A percentile compares a stretch with the other conserved stretches of the same genome.
Conservation (phyloP, 495 filamentous ascomycete genomes). For the Choiromyces venosus region DNA sequence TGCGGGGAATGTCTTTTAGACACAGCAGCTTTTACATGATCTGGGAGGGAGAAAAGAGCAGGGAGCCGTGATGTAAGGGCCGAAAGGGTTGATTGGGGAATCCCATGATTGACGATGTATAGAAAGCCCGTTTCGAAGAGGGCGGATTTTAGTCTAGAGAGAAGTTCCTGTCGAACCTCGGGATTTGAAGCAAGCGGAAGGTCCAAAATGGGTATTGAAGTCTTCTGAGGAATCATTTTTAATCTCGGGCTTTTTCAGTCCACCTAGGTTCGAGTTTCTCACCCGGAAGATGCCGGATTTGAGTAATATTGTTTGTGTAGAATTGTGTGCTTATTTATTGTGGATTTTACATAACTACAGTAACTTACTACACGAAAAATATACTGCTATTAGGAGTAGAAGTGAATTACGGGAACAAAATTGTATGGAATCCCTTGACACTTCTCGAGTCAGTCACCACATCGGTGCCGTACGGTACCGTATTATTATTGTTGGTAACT, state of each 20-base stretch:
- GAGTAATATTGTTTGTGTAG: too few relatives aligned
- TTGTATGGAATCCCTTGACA: neutral
- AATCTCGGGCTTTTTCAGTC: neutral
- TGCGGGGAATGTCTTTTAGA: slow-evolving; percentile 51
- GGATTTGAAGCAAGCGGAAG: slow-evolving; percentile 44
- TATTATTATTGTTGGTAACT: too few relatives aligned
- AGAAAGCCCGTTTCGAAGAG: slow-evolving; percentile 52
- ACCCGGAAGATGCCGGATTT: neutral
- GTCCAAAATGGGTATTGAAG: slow-evolving; percentile 48
- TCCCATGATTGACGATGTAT: slow-evolving; percentile 51
- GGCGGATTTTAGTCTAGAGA: slow-evolving; percentile 47
- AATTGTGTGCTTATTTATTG: too few relatives aligned
- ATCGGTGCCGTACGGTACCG: neutral
- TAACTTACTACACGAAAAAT: too few relatives aligned
- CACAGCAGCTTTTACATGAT: slow-evolving; percentile 44
- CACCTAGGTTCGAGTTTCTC: neutral
- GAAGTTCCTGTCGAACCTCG: slow-evolving; percentile 34
- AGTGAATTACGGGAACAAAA: too few relatives aligned
- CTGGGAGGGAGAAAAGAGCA: slow-evolving; percentile 46
- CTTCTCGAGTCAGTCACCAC: neutral
- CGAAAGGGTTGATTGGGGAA: slow-evolving; percentile 43
- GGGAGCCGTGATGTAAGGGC: slow-evolving; percentile 46
- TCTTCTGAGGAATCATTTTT: neutral
- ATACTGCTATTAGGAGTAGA: too few relatives aligned
- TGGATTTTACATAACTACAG: too few relatives aligned